phyloP scores from a whole-genome alignment of 2,329 filamentous ascomycete species.

The Purpureocillium lavendulum region DNA sequence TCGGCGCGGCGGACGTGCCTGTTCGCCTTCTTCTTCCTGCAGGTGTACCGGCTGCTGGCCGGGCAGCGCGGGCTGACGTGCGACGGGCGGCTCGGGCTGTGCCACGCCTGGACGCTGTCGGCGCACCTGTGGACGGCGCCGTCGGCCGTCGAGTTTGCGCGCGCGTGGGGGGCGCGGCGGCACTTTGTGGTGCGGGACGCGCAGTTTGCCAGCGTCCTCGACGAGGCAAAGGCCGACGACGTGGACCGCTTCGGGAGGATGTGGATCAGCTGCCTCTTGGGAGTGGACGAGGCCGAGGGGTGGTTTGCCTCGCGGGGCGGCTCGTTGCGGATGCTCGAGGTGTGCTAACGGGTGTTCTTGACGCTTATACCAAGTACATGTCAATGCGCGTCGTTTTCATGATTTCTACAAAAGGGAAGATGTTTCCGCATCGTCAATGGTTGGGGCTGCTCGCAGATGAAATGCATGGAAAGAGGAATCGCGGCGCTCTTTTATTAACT shows the following conservation, averaged over 20 bases:
- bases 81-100: conserved; percentile 18
- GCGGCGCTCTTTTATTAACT: too few relatives aligned
- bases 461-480: too few relatives aligned
- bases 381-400: too few relatives aligned
- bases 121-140: conserved; percentile 27
- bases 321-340: conserved; percentile 2
- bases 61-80: conserved; percentile 16
- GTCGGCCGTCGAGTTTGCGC: conserved; percentile 26
- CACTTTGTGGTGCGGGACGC: conserved; percentile 19
- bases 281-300: conserved; percentile 22
- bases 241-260: conserved; percentile 34
- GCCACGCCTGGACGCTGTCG: conserved; percentile 30
- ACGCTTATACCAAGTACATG: too few relatives aligned
- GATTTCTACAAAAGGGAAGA: too few relatives aligned
- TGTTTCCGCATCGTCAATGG: too few relatives aligned
- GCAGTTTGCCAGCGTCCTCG: conserved; percentile 16
- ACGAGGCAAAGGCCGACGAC: conserved; percentile 28
- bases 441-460: too few relatives aligned
- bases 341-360: background rate
- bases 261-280: conserved; percentile 20
- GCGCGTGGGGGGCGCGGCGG: conserved; percentile 25
- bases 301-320: conserved; percentile 21
- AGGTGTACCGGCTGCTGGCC: conserved; percentile 25
- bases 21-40: conserved; percentile 35
- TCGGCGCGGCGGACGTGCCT: conserved; percentile 44